Conservation (phyloP, 331 rosid genomes). For the Malus hybrid region DNA sequence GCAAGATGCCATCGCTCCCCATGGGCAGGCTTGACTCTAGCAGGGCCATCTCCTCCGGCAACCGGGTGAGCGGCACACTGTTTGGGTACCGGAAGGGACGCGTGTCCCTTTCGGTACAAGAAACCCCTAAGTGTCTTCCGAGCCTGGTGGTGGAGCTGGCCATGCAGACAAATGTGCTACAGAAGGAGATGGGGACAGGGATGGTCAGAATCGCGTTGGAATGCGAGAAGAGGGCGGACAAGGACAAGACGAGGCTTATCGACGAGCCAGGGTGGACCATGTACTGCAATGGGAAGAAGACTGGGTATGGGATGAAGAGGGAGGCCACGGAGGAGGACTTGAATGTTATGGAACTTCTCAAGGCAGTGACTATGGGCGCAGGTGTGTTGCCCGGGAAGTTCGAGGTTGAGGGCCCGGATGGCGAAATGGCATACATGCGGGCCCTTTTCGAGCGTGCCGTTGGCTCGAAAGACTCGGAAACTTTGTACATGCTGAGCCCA, state of each 20-base stretch:
- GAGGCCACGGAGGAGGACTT: conserved; percentile 44
- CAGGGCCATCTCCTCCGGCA: background rate
- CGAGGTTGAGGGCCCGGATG: conserved; percentile 34
- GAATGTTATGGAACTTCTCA: conserved; percentile 56
- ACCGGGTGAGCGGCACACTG: conserved; percentile 47
- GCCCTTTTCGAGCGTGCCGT: conserved; percentile 60
- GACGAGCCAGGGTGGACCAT: conserved; percentile 66
- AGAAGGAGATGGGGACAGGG: conserved; percentile 59
- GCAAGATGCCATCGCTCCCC: conserved; percentile 48
- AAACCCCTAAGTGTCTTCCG: conserved; percentile 43
- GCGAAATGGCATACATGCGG: conserved; percentile 57
- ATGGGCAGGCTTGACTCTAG: conserved; percentile 2
- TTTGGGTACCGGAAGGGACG: conserved; percentile 65
- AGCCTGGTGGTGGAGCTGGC: conserved; percentile 49
- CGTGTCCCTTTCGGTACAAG: conserved; percentile 55
- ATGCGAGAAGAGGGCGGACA: conserved; percentile 58
- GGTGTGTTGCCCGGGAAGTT: conserved; percentile 42
- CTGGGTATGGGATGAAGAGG: conserved; percentile 60
- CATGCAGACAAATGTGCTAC: conserved; percentile 47
- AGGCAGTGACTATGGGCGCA: conserved; percentile 63
- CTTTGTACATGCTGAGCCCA: conserved; percentile 75
- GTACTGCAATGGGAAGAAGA: conserved; percentile 76
- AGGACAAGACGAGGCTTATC: conserved; percentile 36
- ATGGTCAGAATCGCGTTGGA: conserved; percentile 74
- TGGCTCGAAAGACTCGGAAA: conserved; percentile 73